Base-by-base conservation (phyloP, 2,329 filamentous ascomycete species). In the Pezicula neosporulosa region DNA sequence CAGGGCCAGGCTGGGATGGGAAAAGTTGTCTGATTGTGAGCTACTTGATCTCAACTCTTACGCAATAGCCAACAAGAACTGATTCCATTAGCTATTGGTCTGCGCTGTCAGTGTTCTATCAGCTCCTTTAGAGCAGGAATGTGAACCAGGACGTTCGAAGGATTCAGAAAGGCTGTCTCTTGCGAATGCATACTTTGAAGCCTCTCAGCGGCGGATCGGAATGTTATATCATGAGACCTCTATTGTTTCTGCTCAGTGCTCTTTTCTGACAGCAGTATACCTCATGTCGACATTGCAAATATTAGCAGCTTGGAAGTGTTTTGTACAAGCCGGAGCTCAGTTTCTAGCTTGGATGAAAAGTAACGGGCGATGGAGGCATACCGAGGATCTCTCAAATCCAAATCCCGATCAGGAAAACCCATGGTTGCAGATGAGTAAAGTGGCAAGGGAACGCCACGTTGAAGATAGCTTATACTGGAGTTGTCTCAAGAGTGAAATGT, bases 381-480 rank as follows among this genome's bases (percentile, higher is more conserved):
- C 28, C 6, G 16, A n/a, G 19, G 19, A 16, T 21, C 18, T 16
- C 16, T 16, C n/a, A n/a, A 10, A 47, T 24, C 27, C 19, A 21
- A 39, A 28, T 18, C 16, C 30, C 12, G 16, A 18, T 30, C 18
- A 21, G n/a, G 33, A 13, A 13, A 38, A 18, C 18, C 19, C 15
- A 39, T 19, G 13, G 35, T 8, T 15, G n/a, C 21, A 39, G 19
- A 27, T 27, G 5, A 15, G 16, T 6, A n/a, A 28, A 18, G 21
- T 24, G 9, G n/a, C 24, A 18, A 16, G 19, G 16, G 35, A 36
- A n/a, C 33, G 33, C 16, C 15, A 59, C 19, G 49, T 62, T 24
- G 58, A 59, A 24, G 56, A 63, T 36, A 63, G 60, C 33, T 50
- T 63, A 8, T 62, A 63, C 33, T 63, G 60, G 60, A 60, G 58